A percentile compares a stretch with the other conserved stretches of the same genome.
phyloP scores from a whole-genome alignment of 1,139 yeast species.

The Chernovozyma aurita region DNA sequence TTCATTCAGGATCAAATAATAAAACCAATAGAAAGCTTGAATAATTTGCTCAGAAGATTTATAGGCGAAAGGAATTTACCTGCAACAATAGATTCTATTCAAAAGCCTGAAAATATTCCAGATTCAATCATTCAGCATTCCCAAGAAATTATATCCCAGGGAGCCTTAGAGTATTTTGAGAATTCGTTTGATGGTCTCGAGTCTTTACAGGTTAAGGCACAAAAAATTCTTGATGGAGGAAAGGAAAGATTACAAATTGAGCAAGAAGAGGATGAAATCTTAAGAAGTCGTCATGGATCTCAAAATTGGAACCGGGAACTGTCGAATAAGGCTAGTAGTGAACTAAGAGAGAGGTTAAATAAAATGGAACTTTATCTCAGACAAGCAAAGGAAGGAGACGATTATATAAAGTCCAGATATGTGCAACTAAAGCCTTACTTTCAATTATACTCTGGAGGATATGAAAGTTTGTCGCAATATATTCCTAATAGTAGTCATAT shows the following conservation, averaged over 20 bases:
- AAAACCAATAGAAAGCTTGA: slow-evolving; percentile 49
- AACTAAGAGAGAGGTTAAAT: slow-evolving; percentile 33
- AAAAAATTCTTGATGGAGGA: slow-evolving; percentile 40
- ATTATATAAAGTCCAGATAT: slow-evolving; percentile 41
- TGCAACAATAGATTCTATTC: slow-evolving; percentile 59
- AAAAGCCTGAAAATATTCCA: slow-evolving; percentile 63
- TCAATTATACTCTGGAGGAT: slow-evolving; percentile 41
- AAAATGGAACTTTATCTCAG: slow-evolving; percentile 46
- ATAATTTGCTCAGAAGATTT: slow-evolving; percentile 42
- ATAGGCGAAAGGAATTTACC: slow-evolving; percentile 49
- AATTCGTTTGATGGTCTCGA: slow-evolving; percentile 43
- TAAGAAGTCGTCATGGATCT: slow-evolving; percentile 46
- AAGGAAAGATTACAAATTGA: slow-evolving; percentile 47
- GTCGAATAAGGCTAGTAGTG: slow-evolving; percentile 35
- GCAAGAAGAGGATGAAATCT: slow-evolving; percentile 48
- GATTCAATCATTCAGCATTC: slow-evolving; percentile 51
- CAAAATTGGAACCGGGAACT: slow-evolving; percentile 44
- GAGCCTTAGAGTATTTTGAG: slow-evolving; percentile 47
- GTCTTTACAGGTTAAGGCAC: slow-evolving; percentile 35
- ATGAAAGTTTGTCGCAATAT: slow-evolving; percentile 33
- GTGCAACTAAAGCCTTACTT: slow-evolving; percentile 39
- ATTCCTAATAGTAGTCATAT: slow-evolving; percentile 49
- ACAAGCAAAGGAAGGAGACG: slow-evolving; percentile 65
- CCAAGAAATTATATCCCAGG: slow-evolving; percentile 48
- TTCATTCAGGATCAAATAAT: slow-evolving; percentile 50